A percentile compares a stretch with the other conserved stretches of the same genome.
These are phyloP conservation scores for Collybia mongolica DNA, from an alignment of 768 basidiomycete species.

Conservation along the genomic window DNA sequence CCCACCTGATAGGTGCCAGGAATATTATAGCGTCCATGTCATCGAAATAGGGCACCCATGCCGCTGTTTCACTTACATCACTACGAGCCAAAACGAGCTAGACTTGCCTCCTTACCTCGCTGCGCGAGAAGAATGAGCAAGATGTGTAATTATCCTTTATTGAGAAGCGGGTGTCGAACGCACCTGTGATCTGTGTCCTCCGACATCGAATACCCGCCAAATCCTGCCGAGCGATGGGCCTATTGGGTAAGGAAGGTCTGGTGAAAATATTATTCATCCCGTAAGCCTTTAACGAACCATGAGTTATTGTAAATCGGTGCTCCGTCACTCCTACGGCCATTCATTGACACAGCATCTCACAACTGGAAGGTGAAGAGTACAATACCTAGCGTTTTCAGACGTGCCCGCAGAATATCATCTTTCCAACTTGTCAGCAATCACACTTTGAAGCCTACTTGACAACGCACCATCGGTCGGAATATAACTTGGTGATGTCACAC, in stretches of 20 bases:
- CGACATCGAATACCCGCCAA: constrained; percentile 53
- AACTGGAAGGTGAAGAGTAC: constrained; percentile 6
- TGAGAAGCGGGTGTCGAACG: constrained; percentile 33
- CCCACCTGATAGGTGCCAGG: constrained; percentile 60
- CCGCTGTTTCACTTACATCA: constrained; percentile 32
- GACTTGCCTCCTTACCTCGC: constrained; percentile 26
- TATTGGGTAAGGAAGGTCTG: constrained; percentile 7
- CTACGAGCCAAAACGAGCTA: constrained; percentile 1
- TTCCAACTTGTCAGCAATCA: neutral
- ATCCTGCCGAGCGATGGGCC: constrained; percentile 27
- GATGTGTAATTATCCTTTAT: too few relatives aligned
- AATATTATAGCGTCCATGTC: constrained; percentile 75
- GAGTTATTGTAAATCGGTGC: constrained; percentile 61
- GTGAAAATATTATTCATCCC: neutral
- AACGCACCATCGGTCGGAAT: constrained; percentile 63
- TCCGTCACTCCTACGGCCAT: constrained; percentile 58
- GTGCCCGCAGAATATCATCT: constrained; percentile 75
- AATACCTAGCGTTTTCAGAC: constrained; percentile 57
- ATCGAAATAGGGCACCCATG: constrained; percentile 62
- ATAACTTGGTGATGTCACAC: constrained; percentile 62
- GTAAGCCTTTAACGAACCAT: constrained; percentile 29
- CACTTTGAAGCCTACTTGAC: neutral
- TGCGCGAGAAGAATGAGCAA: constrained; percentile 9
- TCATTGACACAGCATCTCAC: neutral
- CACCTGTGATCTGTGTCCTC: constrained; percentile 68